Evolutionary conservation across 1,284 basidiomycete species (phyloP), one percentile per base, ranked within the genome.

Genomic region (Ceratobasidium sp.): DNA sequence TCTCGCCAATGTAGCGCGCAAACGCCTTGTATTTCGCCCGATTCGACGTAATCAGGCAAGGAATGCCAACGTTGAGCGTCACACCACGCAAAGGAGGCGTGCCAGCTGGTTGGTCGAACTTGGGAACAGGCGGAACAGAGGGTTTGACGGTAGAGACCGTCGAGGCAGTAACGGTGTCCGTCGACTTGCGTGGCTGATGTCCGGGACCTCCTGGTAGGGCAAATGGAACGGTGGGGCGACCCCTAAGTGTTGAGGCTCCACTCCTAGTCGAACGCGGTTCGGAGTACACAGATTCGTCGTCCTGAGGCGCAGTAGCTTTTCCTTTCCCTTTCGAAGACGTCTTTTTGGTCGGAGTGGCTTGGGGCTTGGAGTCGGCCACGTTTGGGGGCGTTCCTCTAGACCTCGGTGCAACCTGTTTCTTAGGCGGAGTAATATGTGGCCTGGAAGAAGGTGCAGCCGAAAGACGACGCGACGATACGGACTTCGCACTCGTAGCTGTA

Each of bases 11-110:
- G 80, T 97, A 97, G 8, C 94, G 86, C 24, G 95, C 94, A 78
- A 90, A 91, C 0, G 95, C 96, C 69, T 91, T 90, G 86, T 97
- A 96, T 14, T 94, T 88, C 75, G 91, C 91, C 36, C 92, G 87
- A 79, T 92, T 92, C 45, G 91, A 91, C 0, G 91, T 90, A 73
- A 97, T 93, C 80, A 97, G 95, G 83, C 95, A 97, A 0, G 95
- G 94, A 60, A 97, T 97, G 7, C 96, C 95, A 24, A 97, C 90
- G 53, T 93, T 90, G 48, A 98, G 88, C 5, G 89, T 91, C 0
- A 92, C 89, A 0, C 95, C 95, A 14, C 85, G 85, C 8, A 87
- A 87, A 33, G 67, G 31, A 33, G 75, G 53, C 66, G 57, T 22
- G n/a, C 47, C 47, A 17, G 53, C 44, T 36, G 53, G 24, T 72